A percentile compares a stretch with the other conserved stretches of the same genome.
These are phyloP conservation scores for Lepidium sativum DNA, from an alignment of 345 rosid species.

Conservation along the genomic window DNA sequence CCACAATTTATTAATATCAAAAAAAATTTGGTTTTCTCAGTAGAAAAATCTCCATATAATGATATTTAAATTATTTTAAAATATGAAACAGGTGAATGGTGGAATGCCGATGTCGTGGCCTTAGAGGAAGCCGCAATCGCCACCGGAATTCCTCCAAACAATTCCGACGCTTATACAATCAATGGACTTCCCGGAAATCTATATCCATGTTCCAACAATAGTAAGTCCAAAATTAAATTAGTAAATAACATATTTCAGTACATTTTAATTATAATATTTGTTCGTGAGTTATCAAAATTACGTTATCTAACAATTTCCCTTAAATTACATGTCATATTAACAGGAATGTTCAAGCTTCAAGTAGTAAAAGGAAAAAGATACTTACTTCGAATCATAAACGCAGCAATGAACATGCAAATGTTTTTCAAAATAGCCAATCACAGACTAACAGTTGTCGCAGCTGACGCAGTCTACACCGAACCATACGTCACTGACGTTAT, in stretches of 20 bases:
- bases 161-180: constrained; percentile 75
- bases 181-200: constrained; percentile 88
- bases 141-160: constrained; percentile 46
- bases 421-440: constrained; percentile 89
- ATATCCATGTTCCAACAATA: constrained; percentile 58
- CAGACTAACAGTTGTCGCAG: constrained; percentile 61
- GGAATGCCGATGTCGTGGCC: constrained; percentile 71
- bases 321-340: too few relatives aligned
- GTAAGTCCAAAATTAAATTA: constrained; percentile 28
- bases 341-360: constrained; percentile 43
- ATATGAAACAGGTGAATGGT: constrained; percentile 97
- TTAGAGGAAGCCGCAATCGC: constrained; percentile 47
- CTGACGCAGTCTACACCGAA: constrained; percentile 57
- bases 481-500: constrained; percentile 67
- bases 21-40: too few relatives aligned
- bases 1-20: too few relatives aligned
- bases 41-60: too few relatives aligned
- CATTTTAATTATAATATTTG: too few relatives aligned
- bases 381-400: constrained; percentile 74
- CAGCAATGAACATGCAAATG: constrained; percentile 72
- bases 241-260: too few relatives aligned
- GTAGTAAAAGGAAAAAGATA: constrained; percentile 65
- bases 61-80: too few relatives aligned
- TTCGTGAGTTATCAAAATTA: too few relatives aligned
- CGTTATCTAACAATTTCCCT: too few relatives aligned